Evolutionary conservation across 345 rosid genomes (phyloP).

Genomic region (Lepidium aucheri): DNA sequence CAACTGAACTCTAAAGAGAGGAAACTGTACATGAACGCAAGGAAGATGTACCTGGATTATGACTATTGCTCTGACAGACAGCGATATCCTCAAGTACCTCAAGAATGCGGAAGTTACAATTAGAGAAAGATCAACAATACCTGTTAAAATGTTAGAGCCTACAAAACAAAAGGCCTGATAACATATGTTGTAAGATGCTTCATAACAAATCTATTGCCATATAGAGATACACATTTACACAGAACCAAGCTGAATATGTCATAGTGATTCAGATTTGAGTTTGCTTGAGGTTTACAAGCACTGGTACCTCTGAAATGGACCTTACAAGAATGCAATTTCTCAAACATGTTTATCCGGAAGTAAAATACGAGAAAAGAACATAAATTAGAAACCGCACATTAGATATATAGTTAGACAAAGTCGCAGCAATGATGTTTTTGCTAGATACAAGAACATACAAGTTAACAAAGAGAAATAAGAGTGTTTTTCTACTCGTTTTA

Average conservation of each 20-base stretch:
- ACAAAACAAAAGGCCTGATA: not conserved
- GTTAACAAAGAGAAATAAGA: constrained; percentile 25
- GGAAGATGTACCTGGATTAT: constrained; percentile 23
- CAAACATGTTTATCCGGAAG: not conserved
- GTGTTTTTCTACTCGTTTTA: not conserved
- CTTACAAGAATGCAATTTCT: not conserved
- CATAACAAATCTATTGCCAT: not conserved
- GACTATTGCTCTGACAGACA: constrained; percentile 33
- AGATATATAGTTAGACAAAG: constrained; percentile 32
- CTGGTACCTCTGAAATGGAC: not conserved
- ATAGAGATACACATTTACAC: not conserved
- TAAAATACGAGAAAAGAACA: not conserved
- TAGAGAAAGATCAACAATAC: constrained; percentile 10
- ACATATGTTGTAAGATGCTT: not conserved
- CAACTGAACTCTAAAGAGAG: constrained; percentile 13
- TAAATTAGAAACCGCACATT: constrained; percentile 42
- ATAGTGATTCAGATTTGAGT: not conserved
- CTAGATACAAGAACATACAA: constrained; percentile 26
- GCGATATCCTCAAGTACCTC: constrained; percentile 22
- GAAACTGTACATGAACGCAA: constrained; percentile 9
- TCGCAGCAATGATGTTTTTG: constrained; percentile 30
- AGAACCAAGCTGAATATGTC: too few relatives aligned
- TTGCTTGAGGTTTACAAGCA: not conserved
- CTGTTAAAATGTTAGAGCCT: constrained; percentile 15
- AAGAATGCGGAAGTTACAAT: constrained; percentile 23